Evolutionary conservation across 2,329 filamentous ascomycete species (phyloP).

Genomic region (Colletotrichum navitas): DNA sequence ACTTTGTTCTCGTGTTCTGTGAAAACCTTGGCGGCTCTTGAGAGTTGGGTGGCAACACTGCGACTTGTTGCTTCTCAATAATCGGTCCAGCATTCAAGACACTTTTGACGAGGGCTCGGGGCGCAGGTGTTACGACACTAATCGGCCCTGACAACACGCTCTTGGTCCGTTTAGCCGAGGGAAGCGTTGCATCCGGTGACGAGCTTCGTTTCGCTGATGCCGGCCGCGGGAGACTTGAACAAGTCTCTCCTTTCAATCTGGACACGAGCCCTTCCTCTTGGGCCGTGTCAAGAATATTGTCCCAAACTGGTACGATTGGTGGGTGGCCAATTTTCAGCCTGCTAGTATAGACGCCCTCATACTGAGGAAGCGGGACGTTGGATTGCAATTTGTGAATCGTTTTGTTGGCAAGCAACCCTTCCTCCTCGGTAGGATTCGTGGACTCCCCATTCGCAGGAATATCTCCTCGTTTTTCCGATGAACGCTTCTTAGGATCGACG

Average conservation of each 20-base stretch:
- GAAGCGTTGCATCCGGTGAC: slow-evolving; percentile 8
- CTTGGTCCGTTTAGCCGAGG: slow-evolving; percentile 23
- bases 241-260: slow-evolving; percentile 40
- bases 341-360: slow-evolving; percentile 58
- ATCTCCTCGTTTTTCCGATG: background rate
- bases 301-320: slow-evolving; percentile 54
- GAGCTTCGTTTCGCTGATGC: slow-evolving; percentile 17
- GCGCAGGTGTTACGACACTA: no score
- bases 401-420: background rate
- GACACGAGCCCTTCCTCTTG: slow-evolving; percentile 55
- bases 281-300: slow-evolving; percentile 56
- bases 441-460: no score
- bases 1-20: slow-evolving; percentile 24
- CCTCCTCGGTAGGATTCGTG: background rate
- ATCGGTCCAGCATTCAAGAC: background rate
- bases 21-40: slow-evolving; percentile 28
- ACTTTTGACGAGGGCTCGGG: background rate
- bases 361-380: slow-evolving; percentile 3
- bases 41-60: slow-evolving; percentile 16
- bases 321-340: slow-evolving; percentile 55
- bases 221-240: background rate
- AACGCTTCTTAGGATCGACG: background rate
- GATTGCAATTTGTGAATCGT: slow-evolving; percentile 44
- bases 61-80: slow-evolving; percentile 6
- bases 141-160: background rate